Evolutionary conservation across 768 basidiomycete genomes (phyloP), one percentile per base, ranked within the genome.

Genomic region (Mycena sanguinolenta): DNA sequence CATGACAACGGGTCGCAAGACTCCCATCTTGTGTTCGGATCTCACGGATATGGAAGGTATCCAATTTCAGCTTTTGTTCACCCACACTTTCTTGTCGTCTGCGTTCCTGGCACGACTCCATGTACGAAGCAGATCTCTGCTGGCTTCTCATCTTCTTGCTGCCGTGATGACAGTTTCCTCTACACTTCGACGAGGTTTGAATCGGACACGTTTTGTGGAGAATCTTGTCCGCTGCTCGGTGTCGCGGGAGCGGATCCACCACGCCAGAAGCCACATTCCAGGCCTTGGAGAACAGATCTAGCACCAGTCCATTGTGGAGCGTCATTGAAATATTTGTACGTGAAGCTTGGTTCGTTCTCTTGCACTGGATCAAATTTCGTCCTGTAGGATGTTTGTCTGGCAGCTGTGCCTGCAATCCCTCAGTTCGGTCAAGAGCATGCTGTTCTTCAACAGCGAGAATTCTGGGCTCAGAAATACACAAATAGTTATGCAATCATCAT

Each of bases 41-140:
- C 27, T 32, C 61, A 32, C 19, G 54, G 61, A 52, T 62, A 52
- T 52, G 61, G 61, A 62, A 62, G 60, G 60, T 49, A 14, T 4
- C 60, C 49, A 62, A 62, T 61, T 52, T 28, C n/a, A 52, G 61
- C 46, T 10, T 34, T 34, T 34, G 6, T 10, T 34, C 32, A 34
- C 32, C 32, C 32, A 34, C 32, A 34, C 32, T 34, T 10, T 34
- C 32, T 34, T 34, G 6, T 34, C 32, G 32, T 34, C 32, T 10
- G 32, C 32, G 32, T 34, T 34, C 32, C 32, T 34, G 32, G 32
- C 10, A 34, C 32, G 32, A 34, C 10, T 34, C 32, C 10, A 34
- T 34, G 32, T 4, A 34, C 32, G 6, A 34, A 10, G 32, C 32
- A 34, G 36, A 6, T 58, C 38, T 54, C 5, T 12, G 16, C 28